Evolutionary conservation across 768 basidiomycete genomes (phyloP), one percentile per base, ranked within the genome.

Genomic region (Pulveroboletus ravenelii): DNA sequence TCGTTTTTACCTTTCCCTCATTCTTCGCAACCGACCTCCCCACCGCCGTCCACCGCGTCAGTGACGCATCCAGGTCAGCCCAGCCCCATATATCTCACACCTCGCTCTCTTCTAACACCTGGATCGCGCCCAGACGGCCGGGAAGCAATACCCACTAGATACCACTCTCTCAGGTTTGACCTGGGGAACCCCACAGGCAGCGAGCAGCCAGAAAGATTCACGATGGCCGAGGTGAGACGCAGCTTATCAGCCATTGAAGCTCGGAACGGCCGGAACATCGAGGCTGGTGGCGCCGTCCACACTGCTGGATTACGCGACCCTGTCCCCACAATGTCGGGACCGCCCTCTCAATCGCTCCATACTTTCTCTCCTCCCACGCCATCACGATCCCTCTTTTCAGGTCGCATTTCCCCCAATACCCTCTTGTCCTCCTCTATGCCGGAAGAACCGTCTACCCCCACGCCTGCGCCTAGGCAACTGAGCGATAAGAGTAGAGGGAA

Each of bases 401-500:
- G 52, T 48, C 55, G 45, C 14, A 45, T 52, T 41, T 48, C 47
- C 30, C 50, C 47, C 27, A 27, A 52, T 17, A 31, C 41, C 23
- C 53, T 50, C 45, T 51, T 55, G 51, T 49, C 56, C 13, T 31
- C 55, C 23, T 56, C 58, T 25, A 29, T 52, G 23, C 57, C 53
- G n/a, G 63, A 25, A 30, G 58, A 59, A 35, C 65, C 69, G n/a
- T 59, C 63, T 37, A 71, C 68, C 47, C 68, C 61, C 36, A 63
- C 69, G 40, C 62, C 72, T 49, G 63, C 59, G 52, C 45, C 63
- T 48, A 66, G 70, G 53, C 57, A 57, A 37, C 51, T 57, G 3
- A 66, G 69, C 47, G 67, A 74, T 50, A 68, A 64, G 51, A 62
- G 67, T 31, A 79, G 74, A 57, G 83, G 83, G 7, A 89, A 89